A percentile compares a stretch with the other conserved stretches of the same genome.
These are phyloP conservation scores for Xylaria sp. DNA, from an alignment of 2,329 filamentous ascomycete genomes.

Conservation along the genomic window DNA sequence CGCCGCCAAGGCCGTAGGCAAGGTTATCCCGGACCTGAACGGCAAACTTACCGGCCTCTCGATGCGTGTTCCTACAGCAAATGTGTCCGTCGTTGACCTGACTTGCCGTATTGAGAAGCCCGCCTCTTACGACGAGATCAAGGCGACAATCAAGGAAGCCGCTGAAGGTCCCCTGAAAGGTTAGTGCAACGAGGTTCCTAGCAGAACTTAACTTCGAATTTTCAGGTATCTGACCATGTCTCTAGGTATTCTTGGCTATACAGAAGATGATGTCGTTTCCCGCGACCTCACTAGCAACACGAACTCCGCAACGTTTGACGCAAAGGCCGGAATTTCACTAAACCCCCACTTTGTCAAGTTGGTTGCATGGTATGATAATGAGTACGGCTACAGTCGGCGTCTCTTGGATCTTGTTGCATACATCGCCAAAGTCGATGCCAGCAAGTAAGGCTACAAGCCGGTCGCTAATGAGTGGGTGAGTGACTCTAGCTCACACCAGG, in stretches of 20 bases:
- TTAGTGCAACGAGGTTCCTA: conserved; percentile 50
- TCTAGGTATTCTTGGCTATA: conserved; percentile 88
- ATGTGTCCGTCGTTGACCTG: conserved; percentile 99
- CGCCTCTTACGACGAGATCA: conserved; percentile 91
- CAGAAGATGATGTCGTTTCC: conserved; percentile 96
- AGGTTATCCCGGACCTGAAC: conserved; percentile 97
- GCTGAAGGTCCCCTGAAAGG: conserved; percentile 87
- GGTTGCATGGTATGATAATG: conserved; percentile 98
- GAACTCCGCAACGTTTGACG: conserved; percentile 97
- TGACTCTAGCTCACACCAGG: neutral
- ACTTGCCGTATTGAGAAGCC: conserved; percentile 93
- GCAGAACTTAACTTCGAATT: neutral
- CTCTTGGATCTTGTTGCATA: conserved; percentile 83
- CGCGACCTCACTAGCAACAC: conserved; percentile 92
- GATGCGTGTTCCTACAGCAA: conserved; percentile 98
- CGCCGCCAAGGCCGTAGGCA: conserved; percentile 99
- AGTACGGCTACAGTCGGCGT: conserved; percentile 99
- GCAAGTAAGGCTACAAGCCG: neutral
- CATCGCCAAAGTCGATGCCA: conserved; percentile 80
- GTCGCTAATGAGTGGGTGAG: too few relatives aligned
- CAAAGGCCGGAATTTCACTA: conserved; percentile 97
- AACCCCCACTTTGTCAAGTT: conserved; percentile 99
- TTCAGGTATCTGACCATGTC: conserved; percentile 47
- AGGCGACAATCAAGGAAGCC: conserved; percentile 88
- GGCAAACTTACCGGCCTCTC: conserved; percentile 99